Evolutionary conservation across 331 rosid genomes (phyloP), one percentile per base, ranked within the genome.

Genomic region (Erythrophleum ivorense): DNA sequence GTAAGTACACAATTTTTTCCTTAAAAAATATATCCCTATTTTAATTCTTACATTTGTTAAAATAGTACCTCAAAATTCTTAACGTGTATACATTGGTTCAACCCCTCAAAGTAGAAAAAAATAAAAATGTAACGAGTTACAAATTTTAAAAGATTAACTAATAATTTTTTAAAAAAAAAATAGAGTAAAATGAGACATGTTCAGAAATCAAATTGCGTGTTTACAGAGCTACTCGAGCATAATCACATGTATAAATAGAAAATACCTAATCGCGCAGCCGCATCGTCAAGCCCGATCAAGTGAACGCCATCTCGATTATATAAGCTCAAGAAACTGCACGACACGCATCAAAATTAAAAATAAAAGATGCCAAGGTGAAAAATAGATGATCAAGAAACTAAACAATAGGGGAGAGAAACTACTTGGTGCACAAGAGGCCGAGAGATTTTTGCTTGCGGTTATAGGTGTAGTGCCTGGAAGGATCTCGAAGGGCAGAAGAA

Each of bases 381-480:
- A 3, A 24, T 13, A n/a, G 16, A 12, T 0, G 6, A 15, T 0
- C 5, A 12, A 67, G 2, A 67, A 67, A 3, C 10, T 10, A 29
- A 29, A 1, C 5, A 7, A 4, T 0, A 14, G 21, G 48, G 3
- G 41, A 48, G 58, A 24, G 62, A 19, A 13, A 16, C 67, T 86
- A 94, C 99, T 96, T 96, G 73, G 99, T 91, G 91, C 99, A 96
- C 15, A 96, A 77, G 55, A 96, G 97, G 71, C 99, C 99, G 6
- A 96, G 92, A 8, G 98, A 92, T 52, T 96, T 96, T 68, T 92
- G 98, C 78, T 96, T 96, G 8, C 99, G 86, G 75, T 90, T 91
- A 40, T 96, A 94, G 0, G 94, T 57, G 57, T 81, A 88, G 82
- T 92, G 90, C 38, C 83, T 80, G 55, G 93, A 76, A 38, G 89